These are phyloP conservation scores for Aspergillus kassunensis DNA, from an alignment of 495 filamentous ascomycete genomes.

Conservation along the genomic window DNA sequence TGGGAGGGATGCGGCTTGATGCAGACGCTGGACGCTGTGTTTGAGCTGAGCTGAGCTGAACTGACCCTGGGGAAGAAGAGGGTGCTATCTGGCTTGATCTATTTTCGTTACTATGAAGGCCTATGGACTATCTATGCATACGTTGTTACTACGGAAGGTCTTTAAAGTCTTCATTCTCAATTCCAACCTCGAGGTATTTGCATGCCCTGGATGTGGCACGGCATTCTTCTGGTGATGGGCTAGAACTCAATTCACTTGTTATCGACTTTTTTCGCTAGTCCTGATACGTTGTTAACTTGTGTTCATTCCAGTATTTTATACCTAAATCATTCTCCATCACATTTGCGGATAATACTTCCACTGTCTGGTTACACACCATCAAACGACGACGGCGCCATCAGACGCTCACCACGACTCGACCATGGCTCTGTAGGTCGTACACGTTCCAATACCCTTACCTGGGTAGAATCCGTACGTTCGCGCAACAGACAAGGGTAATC, in stretches of 20 bases:
- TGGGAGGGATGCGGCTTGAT: neutral
- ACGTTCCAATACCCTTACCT: slow-evolving; percentile 1
- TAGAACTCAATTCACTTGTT: neutral
- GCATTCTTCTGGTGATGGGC: neutral
- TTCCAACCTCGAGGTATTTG: too few relatives aligned
- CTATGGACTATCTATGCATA: too few relatives aligned
- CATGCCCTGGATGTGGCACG: neutral
- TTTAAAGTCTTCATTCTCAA: too few relatives aligned
- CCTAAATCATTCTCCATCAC: too few relatives aligned
- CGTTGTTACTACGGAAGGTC: too few relatives aligned
- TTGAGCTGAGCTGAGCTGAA: neutral
- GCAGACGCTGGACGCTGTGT: slow-evolving; percentile 12
- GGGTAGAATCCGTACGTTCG: too few relatives aligned
- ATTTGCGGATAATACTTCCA: neutral
- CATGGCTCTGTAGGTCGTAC: too few relatives aligned
- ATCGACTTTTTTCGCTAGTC: too few relatives aligned
- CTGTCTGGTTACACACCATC: neutral
- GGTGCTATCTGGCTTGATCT: neutral
- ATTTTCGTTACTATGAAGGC: too few relatives aligned
- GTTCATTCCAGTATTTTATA: neutral
- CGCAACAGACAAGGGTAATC: too few relatives aligned
- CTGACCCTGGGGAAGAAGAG: too few relatives aligned
- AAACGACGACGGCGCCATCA: neutral
- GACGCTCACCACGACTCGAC: too few relatives aligned
- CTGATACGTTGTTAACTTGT: neutral